Percentiles rank a stretch among this genome's conserved stretches.
Evolutionary conservation across 306 rosid genomes (phyloP).

Genomic region (Medicago arabica): DNA sequence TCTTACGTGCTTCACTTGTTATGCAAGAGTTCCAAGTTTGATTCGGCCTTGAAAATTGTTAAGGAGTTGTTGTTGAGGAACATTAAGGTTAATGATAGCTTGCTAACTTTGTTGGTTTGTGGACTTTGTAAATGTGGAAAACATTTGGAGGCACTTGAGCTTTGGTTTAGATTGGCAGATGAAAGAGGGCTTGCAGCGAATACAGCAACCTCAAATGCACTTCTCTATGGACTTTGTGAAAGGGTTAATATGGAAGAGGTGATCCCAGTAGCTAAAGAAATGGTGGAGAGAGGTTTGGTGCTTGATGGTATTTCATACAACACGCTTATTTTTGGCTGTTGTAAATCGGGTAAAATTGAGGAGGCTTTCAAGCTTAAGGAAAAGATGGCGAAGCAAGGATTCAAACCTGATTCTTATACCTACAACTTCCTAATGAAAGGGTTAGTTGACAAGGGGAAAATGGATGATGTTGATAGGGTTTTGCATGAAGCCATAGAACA

Average conservation of each 20-base stretch:
- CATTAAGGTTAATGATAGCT: slow-evolving; percentile 59
- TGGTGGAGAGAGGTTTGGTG: slow-evolving; percentile 63
- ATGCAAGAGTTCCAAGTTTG: slow-evolving; percentile 52
- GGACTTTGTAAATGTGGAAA: slow-evolving; percentile 68
- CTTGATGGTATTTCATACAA: slow-evolving; percentile 70
- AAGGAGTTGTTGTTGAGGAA: slow-evolving; percentile 53
- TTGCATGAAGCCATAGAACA: slow-evolving; percentile 56
- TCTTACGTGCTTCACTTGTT: slow-evolving; percentile 58
- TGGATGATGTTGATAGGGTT: slow-evolving; percentile 59
- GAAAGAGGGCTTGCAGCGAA: slow-evolving; percentile 63
- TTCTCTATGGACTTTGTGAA: slow-evolving; percentile 70
- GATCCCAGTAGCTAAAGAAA: slow-evolving; percentile 45
- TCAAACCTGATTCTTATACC: slow-evolving; percentile 67
- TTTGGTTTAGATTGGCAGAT: slow-evolving; percentile 69
- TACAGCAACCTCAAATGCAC: slow-evolving; percentile 68
- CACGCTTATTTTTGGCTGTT: slow-evolving; percentile 69
- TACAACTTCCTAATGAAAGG: slow-evolving; percentile 69
- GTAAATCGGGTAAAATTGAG: slow-evolving; percentile 58
- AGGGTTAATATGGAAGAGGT: slow-evolving; percentile 58
- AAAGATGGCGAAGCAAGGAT: slow-evolving; percentile 60
- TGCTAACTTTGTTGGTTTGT: slow-evolving; percentile 63
- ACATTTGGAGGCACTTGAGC: slow-evolving; percentile 62
- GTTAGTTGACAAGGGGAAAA: slow-evolving; percentile 60
- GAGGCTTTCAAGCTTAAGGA: slow-evolving; percentile 62
- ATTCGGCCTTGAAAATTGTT: slow-evolving; percentile 57